Evolutionary conservation across 352 stramenopile species (phyloP), one percentile per base, ranked within the genome.

Genomic region (Phytophthora ohioensis): DNA sequence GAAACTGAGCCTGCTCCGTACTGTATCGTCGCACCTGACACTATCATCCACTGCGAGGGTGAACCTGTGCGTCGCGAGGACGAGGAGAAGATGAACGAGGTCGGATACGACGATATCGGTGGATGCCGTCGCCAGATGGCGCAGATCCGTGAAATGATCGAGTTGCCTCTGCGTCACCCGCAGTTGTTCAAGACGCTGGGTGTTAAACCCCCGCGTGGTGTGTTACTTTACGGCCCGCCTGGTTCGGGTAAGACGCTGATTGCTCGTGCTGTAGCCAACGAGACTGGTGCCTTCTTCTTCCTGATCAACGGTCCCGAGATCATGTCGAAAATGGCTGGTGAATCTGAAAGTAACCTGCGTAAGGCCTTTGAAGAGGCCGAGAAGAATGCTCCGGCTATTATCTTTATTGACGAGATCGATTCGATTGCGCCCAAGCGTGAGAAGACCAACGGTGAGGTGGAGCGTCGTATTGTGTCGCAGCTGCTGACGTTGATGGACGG

Each of bases 391-490:
- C 98, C 98, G 21, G 93, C 97, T n/a, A 99, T 99, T 78, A 99
- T 99, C 69, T 99, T 99, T 74, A 99, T 99, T 78, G 98, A 99
- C 84, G 98, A 99, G 67, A 99, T 99, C 70, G 98, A 99, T 77
- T 99, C 97, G 12, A 94, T 96, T 63, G 97, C 97, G 8, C 98
- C 98, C 2, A 99, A 99, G 84, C 89, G 98, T 82, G 98, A 99
- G 62, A 99, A 99, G 88, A 98, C 97, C 17, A 99, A 99, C 75
- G 98, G 98, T 39, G 98, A 99, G 78, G 97, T 99, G 17, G 98
- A 99, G 79, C 93, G 97, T 56, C 94, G 98, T 68, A 99, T 99
- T 73, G 98, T 99, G 31, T 98, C 87, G 67, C 97, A 99, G 87
- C 83, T 99, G 61, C 81, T 99, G 30, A 99, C 98, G 12, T 81